Percentiles rank a stretch among this genome's conserved stretches.
These are phyloP conservation scores for Debaryomyces maramus DNA, from an alignment of 805 yeast genomes.

Conservation along the genomic window DNA sequence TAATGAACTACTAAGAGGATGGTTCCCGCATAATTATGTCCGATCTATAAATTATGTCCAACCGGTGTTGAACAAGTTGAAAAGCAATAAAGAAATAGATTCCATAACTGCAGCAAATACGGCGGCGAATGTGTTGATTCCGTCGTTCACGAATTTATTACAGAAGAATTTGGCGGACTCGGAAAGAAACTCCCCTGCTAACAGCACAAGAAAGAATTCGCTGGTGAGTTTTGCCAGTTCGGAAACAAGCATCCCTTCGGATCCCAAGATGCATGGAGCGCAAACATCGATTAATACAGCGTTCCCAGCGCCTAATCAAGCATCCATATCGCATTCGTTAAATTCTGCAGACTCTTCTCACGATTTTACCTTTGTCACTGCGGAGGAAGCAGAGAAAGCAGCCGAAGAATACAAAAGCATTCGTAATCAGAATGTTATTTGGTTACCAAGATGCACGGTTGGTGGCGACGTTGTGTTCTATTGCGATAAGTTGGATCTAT, in stretches of 20 bases:
- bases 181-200: conserved; percentile 31
- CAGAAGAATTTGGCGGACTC: conserved; percentile 38
- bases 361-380: conserved; percentile 5
- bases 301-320: background rate
- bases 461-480: conserved; percentile 58
- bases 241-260: conserved; percentile 32
- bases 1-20: conserved; percentile 61
- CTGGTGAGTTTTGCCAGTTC: conserved; percentile 51
- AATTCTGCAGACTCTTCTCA: background rate
- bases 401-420: conserved; percentile 21
- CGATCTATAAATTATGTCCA: conserved; percentile 46
- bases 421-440: conserved; percentile 30
- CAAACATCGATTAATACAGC: background rate
- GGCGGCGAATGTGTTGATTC: conserved; percentile 46
- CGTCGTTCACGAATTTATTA: conserved; percentile 37
- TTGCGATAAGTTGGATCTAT: conserved; percentile 59
- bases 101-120: conserved; percentile 47
- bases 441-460: conserved; percentile 63
- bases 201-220: conserved; percentile 46
- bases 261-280: conserved; percentile 12
- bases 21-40: conserved; percentile 77
- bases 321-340: background rate
- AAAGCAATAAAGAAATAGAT: conserved; percentile 41
- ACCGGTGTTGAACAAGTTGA: conserved; percentile 39
- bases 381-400: conserved; percentile 31